Conservation (phyloP, 345 rosid species). For the Murraya koenigii region DNA sequence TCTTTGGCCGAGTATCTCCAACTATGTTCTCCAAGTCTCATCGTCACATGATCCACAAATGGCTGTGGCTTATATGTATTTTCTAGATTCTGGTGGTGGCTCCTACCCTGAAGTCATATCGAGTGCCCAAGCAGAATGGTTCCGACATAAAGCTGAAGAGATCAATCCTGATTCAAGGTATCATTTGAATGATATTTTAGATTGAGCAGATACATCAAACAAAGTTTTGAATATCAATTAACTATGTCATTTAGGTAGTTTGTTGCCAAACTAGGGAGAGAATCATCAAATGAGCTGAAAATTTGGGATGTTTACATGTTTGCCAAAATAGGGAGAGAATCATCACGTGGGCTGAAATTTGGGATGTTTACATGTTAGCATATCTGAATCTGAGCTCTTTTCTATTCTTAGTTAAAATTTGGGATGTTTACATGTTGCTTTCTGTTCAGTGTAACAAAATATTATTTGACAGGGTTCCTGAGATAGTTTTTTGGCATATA, state of each 20-base stretch:
- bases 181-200: background rate
- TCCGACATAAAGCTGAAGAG: constrained; percentile 43
- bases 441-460: background rate
- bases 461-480: constrained; percentile 54
- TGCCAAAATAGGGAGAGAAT: background rate
- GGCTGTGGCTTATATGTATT: constrained; percentile 55
- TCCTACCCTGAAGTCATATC: constrained; percentile 84
- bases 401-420: background rate
- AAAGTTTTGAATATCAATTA: background rate
- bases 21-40: constrained; percentile 56
- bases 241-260: background rate
- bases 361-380: background rate
- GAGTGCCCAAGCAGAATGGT: constrained; percentile 78
- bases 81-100: constrained; percentile 94
- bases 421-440: too few relatives aligned
- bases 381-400: background rate
- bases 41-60: constrained; percentile 31
- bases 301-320: background rate
- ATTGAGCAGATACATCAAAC: background rate
- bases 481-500: constrained; percentile 90
- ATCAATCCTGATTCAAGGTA: constrained; percentile 72
- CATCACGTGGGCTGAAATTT: background rate
- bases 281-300: background rate
- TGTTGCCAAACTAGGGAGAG: background rate
- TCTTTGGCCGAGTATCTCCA: constrained; percentile 88